These are phyloP conservation scores for Amanita pallidorosea DNA, from an alignment of 768 basidiomycete species.

Conservation along the genomic window DNA sequence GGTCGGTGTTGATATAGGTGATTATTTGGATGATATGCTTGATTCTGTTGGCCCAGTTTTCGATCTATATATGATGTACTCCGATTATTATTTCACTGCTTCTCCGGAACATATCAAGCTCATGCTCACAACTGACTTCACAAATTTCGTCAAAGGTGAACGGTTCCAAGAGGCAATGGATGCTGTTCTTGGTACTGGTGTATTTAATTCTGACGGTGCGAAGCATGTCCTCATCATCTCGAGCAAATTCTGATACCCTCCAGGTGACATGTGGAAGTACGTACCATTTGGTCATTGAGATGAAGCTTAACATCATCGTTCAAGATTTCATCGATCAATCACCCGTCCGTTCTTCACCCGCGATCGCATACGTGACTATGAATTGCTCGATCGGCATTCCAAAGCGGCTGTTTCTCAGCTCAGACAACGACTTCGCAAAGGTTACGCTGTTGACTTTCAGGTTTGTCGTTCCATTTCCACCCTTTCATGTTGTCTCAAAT, in stretches of 20 bases:
- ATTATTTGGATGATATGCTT: conserved; percentile 26
- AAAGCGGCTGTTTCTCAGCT: conserved; percentile 31
- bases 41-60: conserved; percentile 29
- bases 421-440: conserved; percentile 35
- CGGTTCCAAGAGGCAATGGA: conserved; percentile 32
- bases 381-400: conserved; percentile 47
- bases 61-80: conserved; percentile 35
- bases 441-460: conserved; percentile 50
- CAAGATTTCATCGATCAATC: conserved; percentile 51
- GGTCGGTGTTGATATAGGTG: conserved; percentile 20
- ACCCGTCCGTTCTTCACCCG: conserved; percentile 55
- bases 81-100: conserved; percentile 33
- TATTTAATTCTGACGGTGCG: conserved; percentile 60
- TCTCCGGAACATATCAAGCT: conserved; percentile 47
- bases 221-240: neutral
- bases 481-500: neutral
- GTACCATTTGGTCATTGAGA: neutral
- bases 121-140: conserved; percentile 46
- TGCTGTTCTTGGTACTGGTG: conserved; percentile 48
- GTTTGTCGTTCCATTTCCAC: conserved; percentile 12
- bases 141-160: conserved; percentile 47
- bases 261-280: conserved; percentile 29
- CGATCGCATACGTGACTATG: conserved; percentile 49
- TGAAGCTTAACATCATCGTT: neutral
- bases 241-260: neutral